A percentile compares a stretch with the other conserved stretches of the same genome.
Conservation (phyloP, 352 stramenopile genomes). For the Thalassiosira mediterranea region DNA sequence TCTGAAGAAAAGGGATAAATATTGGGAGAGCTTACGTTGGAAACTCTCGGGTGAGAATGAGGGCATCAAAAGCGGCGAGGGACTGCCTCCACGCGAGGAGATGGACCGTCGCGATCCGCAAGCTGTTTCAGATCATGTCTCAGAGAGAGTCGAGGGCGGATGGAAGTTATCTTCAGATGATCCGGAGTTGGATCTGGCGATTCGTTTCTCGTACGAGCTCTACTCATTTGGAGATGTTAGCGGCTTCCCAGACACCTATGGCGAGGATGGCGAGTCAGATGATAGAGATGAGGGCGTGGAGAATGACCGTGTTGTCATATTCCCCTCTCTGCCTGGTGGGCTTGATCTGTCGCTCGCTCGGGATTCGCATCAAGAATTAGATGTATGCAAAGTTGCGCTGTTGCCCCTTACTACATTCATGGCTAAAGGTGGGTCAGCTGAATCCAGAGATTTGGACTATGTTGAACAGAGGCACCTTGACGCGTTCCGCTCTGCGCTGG, state of each 20-base stretch:
- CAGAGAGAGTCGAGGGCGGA: slow-evolving; percentile 21
- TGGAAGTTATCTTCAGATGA: slow-evolving; percentile 33
- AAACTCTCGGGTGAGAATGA: slow-evolving; percentile 1
- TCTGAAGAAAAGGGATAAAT: slow-evolving; percentile 18
- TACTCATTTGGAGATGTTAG: slow-evolving; percentile 71
- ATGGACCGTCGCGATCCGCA: slow-evolving; percentile 20
- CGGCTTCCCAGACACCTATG: slow-evolving; percentile 26
- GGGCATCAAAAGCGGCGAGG: neutral
- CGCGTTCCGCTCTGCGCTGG: slow-evolving; percentile 12
- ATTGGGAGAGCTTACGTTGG: slow-evolving; percentile 43
- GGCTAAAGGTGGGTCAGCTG: slow-evolving; percentile 2
- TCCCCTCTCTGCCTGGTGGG: slow-evolving; percentile 20
- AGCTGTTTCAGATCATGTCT: slow-evolving; percentile 22
- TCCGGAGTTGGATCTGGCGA: slow-evolving; percentile 22
- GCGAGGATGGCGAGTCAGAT: neutral
- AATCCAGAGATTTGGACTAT: slow-evolving; percentile 6
- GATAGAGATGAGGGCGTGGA: slow-evolving; percentile 13
- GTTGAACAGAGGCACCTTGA: slow-evolving; percentile 20
- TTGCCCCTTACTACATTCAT: slow-evolving; percentile 38
- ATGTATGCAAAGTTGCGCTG: slow-evolving; percentile 22
- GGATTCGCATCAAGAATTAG: neutral
- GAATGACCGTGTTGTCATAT: neutral
- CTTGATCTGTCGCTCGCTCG: slow-evolving; percentile 23
- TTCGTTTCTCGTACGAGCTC: slow-evolving; percentile 65
- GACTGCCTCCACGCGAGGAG: slow-evolving; percentile 20